Percentiles rank a stretch among this genome's conserved stretches.
These are phyloP conservation scores for Knoxia roxburghii DNA, from an alignment of 257 asterid species.

Conservation along the genomic window DNA sequence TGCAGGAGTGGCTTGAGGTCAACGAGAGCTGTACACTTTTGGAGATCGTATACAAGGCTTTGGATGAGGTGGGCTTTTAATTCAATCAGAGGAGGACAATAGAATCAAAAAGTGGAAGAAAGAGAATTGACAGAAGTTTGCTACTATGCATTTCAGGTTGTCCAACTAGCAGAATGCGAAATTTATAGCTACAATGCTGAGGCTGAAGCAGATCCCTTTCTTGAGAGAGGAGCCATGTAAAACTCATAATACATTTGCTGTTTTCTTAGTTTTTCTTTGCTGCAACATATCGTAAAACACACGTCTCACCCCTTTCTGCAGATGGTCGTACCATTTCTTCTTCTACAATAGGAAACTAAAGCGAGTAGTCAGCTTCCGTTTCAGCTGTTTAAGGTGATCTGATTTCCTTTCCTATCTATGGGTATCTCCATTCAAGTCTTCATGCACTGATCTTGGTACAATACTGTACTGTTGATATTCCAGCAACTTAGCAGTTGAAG, in stretches of 20 bases:
- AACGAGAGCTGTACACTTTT: constrained; percentile 55
- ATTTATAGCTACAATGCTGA: constrained; percentile 83
- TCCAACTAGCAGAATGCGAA: constrained; percentile 81
- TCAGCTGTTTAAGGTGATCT: constrained; percentile 80
- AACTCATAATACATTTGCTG: constrained; percentile 9
- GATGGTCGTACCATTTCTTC: constrained; percentile 96
- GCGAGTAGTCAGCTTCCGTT: constrained; percentile 85
- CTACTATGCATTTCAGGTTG: constrained; percentile 52
- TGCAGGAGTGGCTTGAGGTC: constrained; percentile 85
- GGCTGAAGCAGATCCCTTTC: constrained; percentile 83
- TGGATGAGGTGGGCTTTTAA: constrained; percentile 74
- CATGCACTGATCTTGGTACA: constrained; percentile 1
- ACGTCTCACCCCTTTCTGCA: constrained; percentile 21
- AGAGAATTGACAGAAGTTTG: not conserved
- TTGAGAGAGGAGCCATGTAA: constrained; percentile 90
- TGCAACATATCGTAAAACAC: not conserved
- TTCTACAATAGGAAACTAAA: constrained; percentile 88
- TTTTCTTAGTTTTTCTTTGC: not conserved
- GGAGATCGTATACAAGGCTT: constrained; percentile 69
- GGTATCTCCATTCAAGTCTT: not conserved
- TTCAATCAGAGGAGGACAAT: not conserved
- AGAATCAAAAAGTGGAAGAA: not conserved
- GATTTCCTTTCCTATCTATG: not conserved
- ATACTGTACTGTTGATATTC: constrained; percentile 11
- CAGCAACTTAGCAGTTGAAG: constrained; percentile 65